Conservation (phyloP, 2,329 filamentous ascomycete species). For the Phaeophleospora eucalypticola region DNA sequence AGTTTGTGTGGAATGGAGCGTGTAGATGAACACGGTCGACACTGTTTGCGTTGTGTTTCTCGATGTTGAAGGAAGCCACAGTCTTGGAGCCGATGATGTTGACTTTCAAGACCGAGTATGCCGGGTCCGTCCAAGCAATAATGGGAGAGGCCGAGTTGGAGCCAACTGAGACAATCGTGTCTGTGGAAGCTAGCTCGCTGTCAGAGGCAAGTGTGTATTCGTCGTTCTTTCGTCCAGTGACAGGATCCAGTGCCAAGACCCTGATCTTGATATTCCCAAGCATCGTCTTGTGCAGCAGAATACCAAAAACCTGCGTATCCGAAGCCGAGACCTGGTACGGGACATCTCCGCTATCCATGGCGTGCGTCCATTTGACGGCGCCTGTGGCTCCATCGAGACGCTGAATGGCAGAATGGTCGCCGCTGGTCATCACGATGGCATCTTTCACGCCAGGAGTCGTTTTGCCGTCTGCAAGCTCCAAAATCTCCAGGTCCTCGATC, state of each 20-base stretch:
- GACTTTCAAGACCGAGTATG: constrained; percentile 60
- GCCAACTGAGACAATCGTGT: constrained; percentile 70
- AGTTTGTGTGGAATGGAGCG: constrained; percentile 67
- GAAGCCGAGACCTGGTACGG: constrained; percentile 73
- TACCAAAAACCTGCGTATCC: constrained; percentile 66
- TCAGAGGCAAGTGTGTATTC: constrained; percentile 71
- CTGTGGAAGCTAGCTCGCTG: constrained; percentile 61
- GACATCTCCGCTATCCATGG: constrained; percentile 59
- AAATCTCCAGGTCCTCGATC: constrained; percentile 69
- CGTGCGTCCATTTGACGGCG: constrained; percentile 72
- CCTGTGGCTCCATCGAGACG: constrained; percentile 71
- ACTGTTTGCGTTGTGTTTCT: constrained; percentile 31
- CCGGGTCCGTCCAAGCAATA: constrained; percentile 68
- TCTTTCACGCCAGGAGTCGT: constrained; percentile 54
- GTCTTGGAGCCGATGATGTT: constrained; percentile 59
- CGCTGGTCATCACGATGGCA: constrained; percentile 63
- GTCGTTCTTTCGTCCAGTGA: constrained; percentile 67
- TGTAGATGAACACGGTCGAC: constrained; percentile 61
- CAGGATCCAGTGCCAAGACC: constrained; percentile 67
- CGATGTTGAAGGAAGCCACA: constrained; percentile 42
- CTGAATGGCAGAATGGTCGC: constrained; percentile 58
- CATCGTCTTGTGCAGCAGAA: constrained; percentile 65
- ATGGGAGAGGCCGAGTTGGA: constrained; percentile 71
- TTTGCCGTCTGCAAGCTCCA: constrained; percentile 60
- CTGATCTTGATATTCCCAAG: constrained; percentile 71